These are phyloP conservation scores for Stromatinia cepivora DNA, from an alignment of 2,329 filamentous ascomycete species.

Conservation along the genomic window DNA sequence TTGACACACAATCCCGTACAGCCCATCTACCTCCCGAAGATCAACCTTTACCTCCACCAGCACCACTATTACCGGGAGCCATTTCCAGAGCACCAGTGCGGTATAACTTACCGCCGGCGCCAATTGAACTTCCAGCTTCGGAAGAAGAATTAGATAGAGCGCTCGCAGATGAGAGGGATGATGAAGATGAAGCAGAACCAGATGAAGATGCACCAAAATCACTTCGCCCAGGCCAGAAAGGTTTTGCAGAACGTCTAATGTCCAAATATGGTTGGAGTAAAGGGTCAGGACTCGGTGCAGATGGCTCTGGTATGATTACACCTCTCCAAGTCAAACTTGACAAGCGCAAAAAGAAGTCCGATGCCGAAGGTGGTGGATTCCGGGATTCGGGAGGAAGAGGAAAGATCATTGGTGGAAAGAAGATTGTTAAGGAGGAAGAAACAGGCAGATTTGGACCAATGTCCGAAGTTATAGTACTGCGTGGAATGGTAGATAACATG, in stretches of 20 bases:
- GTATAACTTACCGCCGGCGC: conserved; percentile 59
- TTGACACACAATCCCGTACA: conserved; percentile 30
- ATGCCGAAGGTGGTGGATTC: conserved; percentile 78
- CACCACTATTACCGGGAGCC: conserved; percentile 47
- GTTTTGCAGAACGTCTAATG: conserved; percentile 86
- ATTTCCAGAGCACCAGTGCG: conserved; percentile 79
- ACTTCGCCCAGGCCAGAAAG: conserved; percentile 73
- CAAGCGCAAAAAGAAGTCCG: conserved; percentile 76
- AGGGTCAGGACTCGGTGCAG: conserved; percentile 82
- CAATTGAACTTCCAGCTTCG: conserved; percentile 53
- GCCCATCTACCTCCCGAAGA: conserved; percentile 37
- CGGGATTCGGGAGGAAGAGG: conserved; percentile 65
- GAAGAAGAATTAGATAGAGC: conserved; percentile 53
- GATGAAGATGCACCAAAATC: conserved; percentile 52
- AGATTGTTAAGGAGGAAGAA: conserved; percentile 45
- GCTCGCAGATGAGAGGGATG: conserved; percentile 43
- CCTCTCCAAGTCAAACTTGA: conserved; percentile 82
- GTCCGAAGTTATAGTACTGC: conserved; percentile 79
- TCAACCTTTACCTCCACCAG: conserved; percentile 36
- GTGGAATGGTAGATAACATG: conserved; percentile 84
- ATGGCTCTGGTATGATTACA: conserved; percentile 78
- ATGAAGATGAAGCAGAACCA: conserved; percentile 40
- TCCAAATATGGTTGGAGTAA: conserved; percentile 92
- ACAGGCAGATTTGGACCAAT: conserved; percentile 66
- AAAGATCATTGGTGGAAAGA: conserved; percentile 77